Evolutionary conservation across 2,329 filamentous ascomycete species (phyloP).

Genomic region (Colletotrichum sp.): DNA sequence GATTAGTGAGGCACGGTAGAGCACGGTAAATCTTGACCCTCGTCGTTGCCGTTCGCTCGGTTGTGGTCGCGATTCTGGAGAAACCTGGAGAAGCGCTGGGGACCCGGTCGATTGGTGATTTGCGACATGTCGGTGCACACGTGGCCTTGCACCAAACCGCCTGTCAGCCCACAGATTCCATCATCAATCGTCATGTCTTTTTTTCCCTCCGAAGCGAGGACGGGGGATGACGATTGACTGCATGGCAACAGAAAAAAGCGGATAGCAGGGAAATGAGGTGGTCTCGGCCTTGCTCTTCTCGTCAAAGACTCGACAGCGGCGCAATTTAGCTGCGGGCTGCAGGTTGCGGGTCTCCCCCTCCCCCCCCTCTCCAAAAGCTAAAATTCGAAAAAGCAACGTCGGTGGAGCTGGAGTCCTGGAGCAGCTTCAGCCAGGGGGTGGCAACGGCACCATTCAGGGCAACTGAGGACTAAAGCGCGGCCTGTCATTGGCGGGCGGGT

Average conservation of each 20-base stretch:
- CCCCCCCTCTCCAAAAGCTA: not conserved
- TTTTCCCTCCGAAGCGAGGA: not conserved
- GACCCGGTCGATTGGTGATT: not conserved
- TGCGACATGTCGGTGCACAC: not conserved
- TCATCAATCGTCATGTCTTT: not conserved
- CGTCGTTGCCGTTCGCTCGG: not conserved
- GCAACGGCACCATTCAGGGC: not conserved
- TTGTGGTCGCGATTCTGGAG: not conserved
- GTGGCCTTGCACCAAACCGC: not conserved
- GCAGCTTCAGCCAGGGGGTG: not conserved
- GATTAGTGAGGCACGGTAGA: not conserved
- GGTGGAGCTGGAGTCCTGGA: not conserved
- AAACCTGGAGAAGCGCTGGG: not conserved
- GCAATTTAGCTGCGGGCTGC: not conserved
- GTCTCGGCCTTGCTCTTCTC: not conserved
- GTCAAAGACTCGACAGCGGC: not conserved
- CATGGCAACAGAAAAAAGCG: not conserved
- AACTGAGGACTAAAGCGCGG: not conserved
- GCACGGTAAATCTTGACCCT: not conserved
- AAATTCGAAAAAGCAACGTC: conserved; percentile 5
- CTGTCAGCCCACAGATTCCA: not conserved
- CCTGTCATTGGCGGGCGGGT: not conserved
- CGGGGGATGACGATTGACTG: not conserved
- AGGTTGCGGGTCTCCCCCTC: not conserved
- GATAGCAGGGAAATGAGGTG: not conserved